Conservation (phyloP, 2,329 filamentous ascomycete genomes). For the Sporothrix humicola region DNA sequence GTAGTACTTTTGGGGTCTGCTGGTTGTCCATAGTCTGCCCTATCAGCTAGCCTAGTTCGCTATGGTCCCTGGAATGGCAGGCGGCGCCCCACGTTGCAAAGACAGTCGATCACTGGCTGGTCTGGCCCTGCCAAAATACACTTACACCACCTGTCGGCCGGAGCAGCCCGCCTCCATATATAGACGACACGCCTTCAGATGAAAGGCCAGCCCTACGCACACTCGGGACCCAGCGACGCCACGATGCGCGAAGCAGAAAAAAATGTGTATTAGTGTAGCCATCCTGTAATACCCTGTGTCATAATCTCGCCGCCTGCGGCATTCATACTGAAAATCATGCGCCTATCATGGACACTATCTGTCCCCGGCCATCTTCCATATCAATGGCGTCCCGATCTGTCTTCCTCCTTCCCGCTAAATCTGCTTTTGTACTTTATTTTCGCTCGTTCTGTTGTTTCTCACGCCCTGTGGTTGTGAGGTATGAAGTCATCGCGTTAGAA, state of each 20-base stretch:
- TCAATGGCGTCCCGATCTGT: not conserved
- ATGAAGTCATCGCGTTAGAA: constrained; percentile 18
- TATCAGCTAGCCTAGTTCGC: constrained; percentile 9
- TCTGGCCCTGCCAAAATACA: not conserved
- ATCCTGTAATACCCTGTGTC: constrained; percentile 21
- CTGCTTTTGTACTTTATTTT: not conserved
- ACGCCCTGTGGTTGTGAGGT: not conserved
- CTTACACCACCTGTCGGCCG: constrained; percentile 31
- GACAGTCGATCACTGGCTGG: not conserved
- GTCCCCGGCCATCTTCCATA: not conserved
- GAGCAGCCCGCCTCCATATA: constrained; percentile 34
- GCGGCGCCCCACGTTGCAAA: not conserved
- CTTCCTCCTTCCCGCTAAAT: not conserved
- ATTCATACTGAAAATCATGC: not conserved
- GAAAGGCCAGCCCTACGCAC: constrained; percentile 8
- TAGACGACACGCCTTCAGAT: not conserved
- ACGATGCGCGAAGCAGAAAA: not conserved
- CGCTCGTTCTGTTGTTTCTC: not conserved
- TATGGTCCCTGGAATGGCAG: not conserved
- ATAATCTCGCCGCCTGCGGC: constrained; percentile 2
- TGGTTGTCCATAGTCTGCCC: not conserved
- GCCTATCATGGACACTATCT: not conserved
- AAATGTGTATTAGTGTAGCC: constrained; percentile 22
- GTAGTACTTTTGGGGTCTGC: not conserved
- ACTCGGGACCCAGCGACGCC: constrained; percentile 27